Percentiles rank a stretch among this genome's conserved stretches.
Conservation (phyloP, 2,329 filamentous ascomycete species). For the Stemphylium lycopersici region DNA sequence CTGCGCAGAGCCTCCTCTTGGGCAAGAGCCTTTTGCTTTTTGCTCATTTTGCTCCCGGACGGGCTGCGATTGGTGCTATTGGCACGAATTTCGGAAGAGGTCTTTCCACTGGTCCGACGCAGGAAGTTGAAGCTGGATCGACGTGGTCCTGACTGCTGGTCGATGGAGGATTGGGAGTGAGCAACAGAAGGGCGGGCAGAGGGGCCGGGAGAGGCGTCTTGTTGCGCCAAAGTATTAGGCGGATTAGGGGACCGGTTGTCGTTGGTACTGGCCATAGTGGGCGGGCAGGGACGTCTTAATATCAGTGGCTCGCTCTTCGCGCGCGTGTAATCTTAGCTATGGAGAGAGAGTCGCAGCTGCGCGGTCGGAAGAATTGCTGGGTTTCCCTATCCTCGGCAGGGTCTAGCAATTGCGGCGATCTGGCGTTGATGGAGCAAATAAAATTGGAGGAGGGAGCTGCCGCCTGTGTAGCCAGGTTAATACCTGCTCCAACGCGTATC, state of each 20-base stretch:
- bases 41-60: conserved; percentile 56
- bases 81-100: conserved; percentile 29
- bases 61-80: conserved; percentile 31
- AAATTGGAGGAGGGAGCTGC: conserved; percentile 21
- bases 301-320: conserved; percentile 20
- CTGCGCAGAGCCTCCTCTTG: conserved; percentile 61
- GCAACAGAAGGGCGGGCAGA: conserved; percentile 24
- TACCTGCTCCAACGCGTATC: conserved; percentile 15
- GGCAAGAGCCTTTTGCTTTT: conserved; percentile 60
- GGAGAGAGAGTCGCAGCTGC: conserved; percentile 28
- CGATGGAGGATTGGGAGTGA: conserved; percentile 24
- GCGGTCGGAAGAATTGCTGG: conserved; percentile 19
- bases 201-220: conserved; percentile 39
- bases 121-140: conserved; percentile 48
- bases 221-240: conserved; percentile 15
- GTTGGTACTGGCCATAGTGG: conserved; percentile 36
- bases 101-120: conserved; percentile 40
- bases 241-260: conserved; percentile 23
- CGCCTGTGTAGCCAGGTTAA: conserved; percentile 19
- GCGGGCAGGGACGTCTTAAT: conserved; percentile 33
- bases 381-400: conserved; percentile 15
- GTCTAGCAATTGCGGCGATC: conserved; percentile 5
- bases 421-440: conserved; percentile 4
- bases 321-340: conserved; percentile 35
- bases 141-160: conserved; percentile 25